These are phyloP conservation scores for Collybiopsis luxurians DNA, from an alignment of 768 basidiomycete genomes.

Conservation along the genomic window DNA sequence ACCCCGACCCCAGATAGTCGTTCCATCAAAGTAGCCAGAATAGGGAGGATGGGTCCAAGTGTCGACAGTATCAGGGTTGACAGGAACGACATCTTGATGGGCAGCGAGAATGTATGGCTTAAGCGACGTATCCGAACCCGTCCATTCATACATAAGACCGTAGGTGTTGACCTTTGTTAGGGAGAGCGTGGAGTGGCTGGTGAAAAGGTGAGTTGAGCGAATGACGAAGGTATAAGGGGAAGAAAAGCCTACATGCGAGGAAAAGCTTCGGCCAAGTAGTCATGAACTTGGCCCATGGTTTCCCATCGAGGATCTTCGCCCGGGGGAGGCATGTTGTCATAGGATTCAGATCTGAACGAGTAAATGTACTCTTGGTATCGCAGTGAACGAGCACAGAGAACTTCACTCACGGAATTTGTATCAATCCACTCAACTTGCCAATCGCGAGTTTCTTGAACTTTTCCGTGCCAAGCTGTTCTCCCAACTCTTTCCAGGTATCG, in stretches of 20 bases:
- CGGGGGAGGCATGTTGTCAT: slow-evolving; percentile 44
- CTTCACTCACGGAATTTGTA: slow-evolving; percentile 39
- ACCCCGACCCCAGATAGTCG: slow-evolving; percentile 55
- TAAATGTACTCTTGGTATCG: too few species aligned
- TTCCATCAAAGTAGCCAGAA: slow-evolving; percentile 46
- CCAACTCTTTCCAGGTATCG: slow-evolving; percentile 29
- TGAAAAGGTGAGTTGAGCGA: neutral
- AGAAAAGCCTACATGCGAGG: slow-evolving; percentile 56
- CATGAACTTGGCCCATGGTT: slow-evolving; percentile 36
- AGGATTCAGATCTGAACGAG: slow-evolving; percentile 44
- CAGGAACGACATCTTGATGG: slow-evolving; percentile 61
- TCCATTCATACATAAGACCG: slow-evolving; percentile 71
- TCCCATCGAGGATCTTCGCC: slow-evolving; percentile 50
- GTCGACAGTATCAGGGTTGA: slow-evolving; percentile 39
- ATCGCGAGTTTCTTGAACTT: slow-evolving; percentile 31
- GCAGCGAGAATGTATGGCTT: slow-evolving; percentile 67
- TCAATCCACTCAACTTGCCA: slow-evolving; percentile 36
- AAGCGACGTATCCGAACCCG: slow-evolving; percentile 53
- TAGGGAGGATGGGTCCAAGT: slow-evolving; percentile 49
- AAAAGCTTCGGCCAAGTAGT: slow-evolving; percentile 36
- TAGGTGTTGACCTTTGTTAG: slow-evolving; percentile 76
- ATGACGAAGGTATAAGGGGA: neutral
- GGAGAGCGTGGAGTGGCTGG: slow-evolving; percentile 52
- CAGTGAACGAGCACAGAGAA: too few species aligned
- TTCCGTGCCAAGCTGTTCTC: slow-evolving; percentile 27